These are phyloP conservation scores for Fusarium sp. DNA, from an alignment of 2,329 filamentous ascomycete genomes.

Conservation along the genomic window DNA sequence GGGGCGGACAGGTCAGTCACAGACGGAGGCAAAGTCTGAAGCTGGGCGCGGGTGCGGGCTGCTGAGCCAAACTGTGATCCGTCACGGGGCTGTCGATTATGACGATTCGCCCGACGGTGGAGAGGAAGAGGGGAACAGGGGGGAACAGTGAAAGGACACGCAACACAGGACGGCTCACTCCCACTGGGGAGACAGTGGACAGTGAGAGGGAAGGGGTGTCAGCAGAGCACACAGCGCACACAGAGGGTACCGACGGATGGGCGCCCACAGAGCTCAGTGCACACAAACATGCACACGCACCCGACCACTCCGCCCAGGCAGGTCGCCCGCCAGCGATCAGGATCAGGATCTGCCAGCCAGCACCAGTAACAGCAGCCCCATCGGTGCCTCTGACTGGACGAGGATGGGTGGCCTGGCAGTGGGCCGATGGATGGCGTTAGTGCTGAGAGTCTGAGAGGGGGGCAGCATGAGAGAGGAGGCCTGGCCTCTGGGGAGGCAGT, in stretches of 20 bases:
- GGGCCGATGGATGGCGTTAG: slow-evolving; percentile 49
- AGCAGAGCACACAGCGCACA: slow-evolving; percentile 39
- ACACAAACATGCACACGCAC: slow-evolving; percentile 11
- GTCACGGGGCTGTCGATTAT: slow-evolving; percentile 43
- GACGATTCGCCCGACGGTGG: slow-evolving; percentile 43
- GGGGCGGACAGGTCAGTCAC: slow-evolving; percentile 15
- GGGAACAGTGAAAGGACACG: slow-evolving; percentile 31
- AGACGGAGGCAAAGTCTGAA: slow-evolving; percentile 40
- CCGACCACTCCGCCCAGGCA: slow-evolving; percentile 24
- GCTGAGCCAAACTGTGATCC: slow-evolving; percentile 33
- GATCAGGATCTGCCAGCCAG: slow-evolving; percentile 26
- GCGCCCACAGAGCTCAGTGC: slow-evolving; percentile 15
- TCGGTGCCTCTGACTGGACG: slow-evolving; percentile 36
- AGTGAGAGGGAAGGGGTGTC: slow-evolving; percentile 35
- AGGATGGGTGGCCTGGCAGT: slow-evolving; percentile 38
- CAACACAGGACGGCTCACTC: slow-evolving; percentile 33
- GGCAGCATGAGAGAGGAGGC: slow-evolving; percentile 8
- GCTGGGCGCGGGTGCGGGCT: slow-evolving; percentile 6
- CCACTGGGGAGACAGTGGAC: not conserved
- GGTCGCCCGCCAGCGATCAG: slow-evolving; percentile 15
- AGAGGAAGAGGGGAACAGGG: slow-evolving; percentile 26
- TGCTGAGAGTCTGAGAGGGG: slow-evolving; percentile 44
- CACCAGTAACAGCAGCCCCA: not conserved
- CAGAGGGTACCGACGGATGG: slow-evolving; percentile 10
- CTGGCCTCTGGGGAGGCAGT: slow-evolving; percentile 37